These are phyloP conservation scores for Naematelia encephala DNA, from an alignment of 768 basidiomycete species.

Conservation along the genomic window DNA sequence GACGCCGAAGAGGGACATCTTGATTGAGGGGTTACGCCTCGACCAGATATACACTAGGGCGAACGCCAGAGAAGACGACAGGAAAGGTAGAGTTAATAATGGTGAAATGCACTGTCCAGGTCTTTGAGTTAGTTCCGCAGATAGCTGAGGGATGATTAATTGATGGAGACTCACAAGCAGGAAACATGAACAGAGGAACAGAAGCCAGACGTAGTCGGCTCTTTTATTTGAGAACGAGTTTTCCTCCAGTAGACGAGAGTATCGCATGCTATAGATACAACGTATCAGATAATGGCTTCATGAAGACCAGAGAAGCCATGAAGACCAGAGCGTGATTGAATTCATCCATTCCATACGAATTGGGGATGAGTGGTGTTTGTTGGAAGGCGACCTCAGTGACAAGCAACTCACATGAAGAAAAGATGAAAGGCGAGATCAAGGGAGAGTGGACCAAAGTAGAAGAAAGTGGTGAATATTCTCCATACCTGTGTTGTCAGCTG, in stretches of 20 bases:
- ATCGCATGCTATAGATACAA: slow-evolving; percentile 74
- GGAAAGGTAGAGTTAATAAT: slow-evolving; percentile 84
- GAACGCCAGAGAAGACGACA: slow-evolving; percentile 87
- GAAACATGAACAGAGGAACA: slow-evolving; percentile 76
- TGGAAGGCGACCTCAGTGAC: too few relatives aligned
- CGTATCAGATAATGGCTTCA: background rate
- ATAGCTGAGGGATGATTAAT: too few relatives aligned
- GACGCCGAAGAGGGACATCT: slow-evolving; percentile 93
- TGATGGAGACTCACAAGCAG: slow-evolving; percentile 70
- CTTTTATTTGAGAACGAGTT: slow-evolving; percentile 85
- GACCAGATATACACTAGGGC: slow-evolving; percentile 98
- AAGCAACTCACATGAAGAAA: slow-evolving; percentile 84
- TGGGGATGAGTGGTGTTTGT: too few relatives aligned
- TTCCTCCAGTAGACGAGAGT: slow-evolving; percentile 94
- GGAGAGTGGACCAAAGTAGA: slow-evolving; percentile 90
- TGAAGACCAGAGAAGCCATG: too few relatives aligned
- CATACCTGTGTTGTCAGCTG: slow-evolving; percentile 61
- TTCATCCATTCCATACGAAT: too few relatives aligned
- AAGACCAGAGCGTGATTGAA: too few relatives aligned
- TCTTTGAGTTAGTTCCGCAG: too few relatives aligned
- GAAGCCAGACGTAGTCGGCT: slow-evolving; percentile 94
- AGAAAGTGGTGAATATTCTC: slow-evolving; percentile 85
- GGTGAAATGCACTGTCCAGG: slow-evolving; percentile 69
- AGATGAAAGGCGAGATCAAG: slow-evolving; percentile 94
- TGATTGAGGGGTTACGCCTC: slow-evolving; percentile 84